Percentiles rank a stretch among this genome's conserved stretches.
Conservation (phyloP, 441 rosid species). For the Erodium trifolium region DNA sequence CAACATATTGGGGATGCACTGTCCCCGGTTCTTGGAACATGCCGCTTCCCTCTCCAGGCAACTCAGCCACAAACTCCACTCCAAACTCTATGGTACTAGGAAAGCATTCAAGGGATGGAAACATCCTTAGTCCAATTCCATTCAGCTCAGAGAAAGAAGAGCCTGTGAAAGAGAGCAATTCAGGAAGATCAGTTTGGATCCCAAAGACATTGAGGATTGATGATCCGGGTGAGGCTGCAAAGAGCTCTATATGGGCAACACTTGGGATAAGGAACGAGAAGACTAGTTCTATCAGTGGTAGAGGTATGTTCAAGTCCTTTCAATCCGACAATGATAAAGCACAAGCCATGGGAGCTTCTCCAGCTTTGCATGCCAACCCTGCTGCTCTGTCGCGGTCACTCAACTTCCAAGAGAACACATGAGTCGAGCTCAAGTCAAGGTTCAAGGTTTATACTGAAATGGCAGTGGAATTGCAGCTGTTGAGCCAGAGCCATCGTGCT, state of each 20-base stretch:
- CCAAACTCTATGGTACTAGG: conserved; percentile 22
- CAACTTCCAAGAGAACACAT: conserved; percentile 2
- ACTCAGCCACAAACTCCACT: not conserved
- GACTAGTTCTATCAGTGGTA: conserved; percentile 24
- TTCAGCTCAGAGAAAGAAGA: conserved; percentile 2
- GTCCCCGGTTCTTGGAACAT: conserved; percentile 1
- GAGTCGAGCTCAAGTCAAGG: not conserved
- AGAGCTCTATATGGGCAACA: conserved; percentile 28
- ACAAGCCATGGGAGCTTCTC: not conserved
- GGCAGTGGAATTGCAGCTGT: not conserved
- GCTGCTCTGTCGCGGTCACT: conserved; percentile 5
- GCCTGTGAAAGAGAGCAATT: conserved; percentile 11
- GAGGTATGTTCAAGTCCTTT: not conserved
- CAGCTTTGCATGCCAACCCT: conserved; percentile 7
- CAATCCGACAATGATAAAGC: not conserved
- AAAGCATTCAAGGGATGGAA: conserved; percentile 39
- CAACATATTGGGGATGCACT: conserved; percentile 2
- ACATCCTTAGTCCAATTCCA: no score
- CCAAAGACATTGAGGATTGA: conserved; percentile 29
- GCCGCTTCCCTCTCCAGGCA: not conserved
- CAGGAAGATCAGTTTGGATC: conserved; percentile 20
- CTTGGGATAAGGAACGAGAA: conserved; percentile 17
- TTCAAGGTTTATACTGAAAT: not conserved
- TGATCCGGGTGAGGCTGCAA: conserved; percentile 24
- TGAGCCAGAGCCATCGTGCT: no score